Evolutionary conservation across 805 yeast genomes (phyloP).

Genomic region (Torulaspora gathmanii): DNA sequence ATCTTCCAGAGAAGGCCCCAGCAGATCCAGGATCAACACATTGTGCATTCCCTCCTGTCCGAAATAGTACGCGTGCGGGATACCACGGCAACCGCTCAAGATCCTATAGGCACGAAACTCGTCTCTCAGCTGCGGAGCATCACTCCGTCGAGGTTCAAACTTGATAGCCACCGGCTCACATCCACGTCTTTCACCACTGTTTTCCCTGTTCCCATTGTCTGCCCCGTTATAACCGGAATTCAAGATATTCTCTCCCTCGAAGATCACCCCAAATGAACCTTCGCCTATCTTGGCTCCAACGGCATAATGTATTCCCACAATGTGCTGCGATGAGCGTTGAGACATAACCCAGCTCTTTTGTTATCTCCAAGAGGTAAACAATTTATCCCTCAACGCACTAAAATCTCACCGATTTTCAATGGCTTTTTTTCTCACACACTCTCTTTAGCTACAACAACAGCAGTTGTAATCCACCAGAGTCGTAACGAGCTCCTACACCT

Average conservation of each 20-base stretch:
- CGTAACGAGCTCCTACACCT: not conserved
- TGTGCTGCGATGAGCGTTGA: conserved; percentile 32
- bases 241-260: conserved; percentile 72
- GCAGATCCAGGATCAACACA: conserved; percentile 67
- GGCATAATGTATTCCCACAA: conserved; percentile 59
- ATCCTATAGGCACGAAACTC: conserved; percentile 76
- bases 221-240: conserved; percentile 39
- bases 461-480: too few species aligned
- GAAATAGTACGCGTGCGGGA: conserved; percentile 79
- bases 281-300: conserved; percentile 83
- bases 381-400: too few species aligned
- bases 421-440: not conserved
- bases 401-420: not conserved
- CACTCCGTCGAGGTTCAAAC: conserved; percentile 74
- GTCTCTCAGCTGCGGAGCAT: conserved; percentile 79
- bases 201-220: conserved; percentile 9
- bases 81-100: conserved; percentile 62
- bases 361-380: too few species aligned
- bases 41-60: conserved; percentile 84
- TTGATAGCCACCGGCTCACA: conserved; percentile 60
- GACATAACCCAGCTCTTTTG: conserved; percentile 7
- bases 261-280: conserved; percentile 81
- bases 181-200: conserved; percentile 7
- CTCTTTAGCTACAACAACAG: not conserved
- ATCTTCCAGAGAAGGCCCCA: conserved; percentile 80